These are phyloP conservation scores for Chaetomiaceae sp. DNA, from an alignment of 2,329 filamentous ascomycete genomes.

Conservation along the genomic window DNA sequence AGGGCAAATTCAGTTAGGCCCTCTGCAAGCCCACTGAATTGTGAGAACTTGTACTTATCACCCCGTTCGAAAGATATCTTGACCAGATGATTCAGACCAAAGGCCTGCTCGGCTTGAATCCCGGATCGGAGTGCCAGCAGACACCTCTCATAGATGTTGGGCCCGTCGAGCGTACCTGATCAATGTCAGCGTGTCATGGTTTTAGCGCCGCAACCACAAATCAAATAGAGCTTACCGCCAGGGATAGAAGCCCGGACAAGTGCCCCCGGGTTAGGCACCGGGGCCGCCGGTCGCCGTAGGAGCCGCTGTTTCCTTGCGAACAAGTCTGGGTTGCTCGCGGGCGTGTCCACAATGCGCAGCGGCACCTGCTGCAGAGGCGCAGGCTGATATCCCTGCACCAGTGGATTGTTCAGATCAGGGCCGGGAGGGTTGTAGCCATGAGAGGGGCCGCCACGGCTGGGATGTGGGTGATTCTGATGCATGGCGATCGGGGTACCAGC, in stretches of 20 bases:
- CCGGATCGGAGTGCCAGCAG: conserved; percentile 77
- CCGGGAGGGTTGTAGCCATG: conserved; percentile 49
- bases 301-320: conserved; percentile 56
- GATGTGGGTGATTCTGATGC: conserved; percentile 26
- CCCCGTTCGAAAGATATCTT: conserved; percentile 93
- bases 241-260: conserved; percentile 24
- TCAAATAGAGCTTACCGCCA: conserved; percentile 14
- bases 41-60: conserved; percentile 93
- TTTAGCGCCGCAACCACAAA: not conserved
- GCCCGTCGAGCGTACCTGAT: conserved; percentile 52
- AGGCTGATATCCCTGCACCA: conserved; percentile 67
- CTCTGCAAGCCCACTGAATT: conserved; percentile 83
- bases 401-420: conserved; percentile 52
- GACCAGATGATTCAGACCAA: conserved; percentile 86
- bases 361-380: conserved; percentile 53
- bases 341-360: conserved; percentile 69
- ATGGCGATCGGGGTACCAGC: conserved; percentile 23
- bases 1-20: conserved; percentile 81
- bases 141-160: conserved; percentile 88
- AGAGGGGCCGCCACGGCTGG: conserved; percentile 39
- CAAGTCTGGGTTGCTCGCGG: conserved; percentile 65
- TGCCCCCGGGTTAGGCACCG: conserved; percentile 47
- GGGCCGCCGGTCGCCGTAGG: conserved; percentile 34
- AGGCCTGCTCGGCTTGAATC: conserved; percentile 78
- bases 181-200: conserved; percentile 21